Evolutionary conservation across 345 rosid genomes (phyloP).

Genomic region (Stellera chamaejasme): DNA sequence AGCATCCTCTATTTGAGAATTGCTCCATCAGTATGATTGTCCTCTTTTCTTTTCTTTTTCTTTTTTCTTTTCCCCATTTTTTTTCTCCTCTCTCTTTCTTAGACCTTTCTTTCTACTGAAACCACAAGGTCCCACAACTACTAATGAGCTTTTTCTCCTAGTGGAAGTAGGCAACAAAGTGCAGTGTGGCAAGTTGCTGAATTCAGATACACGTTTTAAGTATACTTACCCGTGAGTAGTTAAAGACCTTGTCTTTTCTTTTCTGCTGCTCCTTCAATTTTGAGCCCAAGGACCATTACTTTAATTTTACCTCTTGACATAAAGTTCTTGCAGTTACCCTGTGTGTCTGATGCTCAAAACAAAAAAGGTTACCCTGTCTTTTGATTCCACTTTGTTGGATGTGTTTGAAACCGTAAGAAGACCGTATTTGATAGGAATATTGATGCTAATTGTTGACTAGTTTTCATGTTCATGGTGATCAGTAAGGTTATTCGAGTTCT

Average conservation of each 20-base stretch:
- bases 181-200: not conserved
- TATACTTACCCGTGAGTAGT: constrained; percentile 8
- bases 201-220: not conserved
- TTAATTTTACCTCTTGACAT: constrained; percentile 6
- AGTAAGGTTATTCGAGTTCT: too few species aligned
- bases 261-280: constrained; percentile 1
- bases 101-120: not conserved
- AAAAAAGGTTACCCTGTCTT: not conserved
- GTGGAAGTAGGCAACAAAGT: not conserved
- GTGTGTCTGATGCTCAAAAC: too few species aligned
- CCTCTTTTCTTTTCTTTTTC: too few species aligned
- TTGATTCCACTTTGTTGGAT: too few species aligned
- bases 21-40: not conserved
- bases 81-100: not conserved
- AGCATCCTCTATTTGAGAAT: too few species aligned
- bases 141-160: not conserved
- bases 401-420: too few species aligned
- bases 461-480: too few species aligned
- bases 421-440: too few species aligned
- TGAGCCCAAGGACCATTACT: not conserved
- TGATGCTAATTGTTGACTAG: too few species aligned
- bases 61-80: too few species aligned
- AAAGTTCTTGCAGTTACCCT: not conserved
- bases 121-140: too few species aligned
- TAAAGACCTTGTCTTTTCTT: constrained; percentile 6